Conservation (phyloP, 495 filamentous ascomycete species). For the Friedmanniomyces endolithicus region DNA sequence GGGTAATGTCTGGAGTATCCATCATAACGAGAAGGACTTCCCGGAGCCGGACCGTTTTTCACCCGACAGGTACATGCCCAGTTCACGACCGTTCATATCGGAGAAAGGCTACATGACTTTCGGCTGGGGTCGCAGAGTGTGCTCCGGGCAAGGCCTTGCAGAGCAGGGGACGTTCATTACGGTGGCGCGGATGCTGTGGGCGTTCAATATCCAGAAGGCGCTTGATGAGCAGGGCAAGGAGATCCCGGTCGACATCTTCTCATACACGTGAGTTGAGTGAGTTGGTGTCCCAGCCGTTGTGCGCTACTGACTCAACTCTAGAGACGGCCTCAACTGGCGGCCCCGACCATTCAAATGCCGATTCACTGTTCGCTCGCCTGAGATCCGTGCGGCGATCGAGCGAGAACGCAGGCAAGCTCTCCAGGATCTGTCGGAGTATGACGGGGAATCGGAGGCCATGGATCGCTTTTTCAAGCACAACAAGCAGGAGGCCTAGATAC, state of each 20-base stretch:
- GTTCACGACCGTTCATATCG: slow-evolving; percentile 42
- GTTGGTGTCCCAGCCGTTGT: not conserved
- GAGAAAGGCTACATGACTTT: slow-evolving; percentile 54
- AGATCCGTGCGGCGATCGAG: slow-evolving; percentile 41
- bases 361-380: slow-evolving; percentile 32
- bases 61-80: slow-evolving; percentile 22
- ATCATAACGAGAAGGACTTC: slow-evolving; percentile 34
- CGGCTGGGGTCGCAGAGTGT: slow-evolving; percentile 37
- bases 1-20: slow-evolving; percentile 35
- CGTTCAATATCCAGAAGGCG: slow-evolving; percentile 34
- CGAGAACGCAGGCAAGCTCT: slow-evolving; percentile 43
- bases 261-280: slow-evolving; percentile 30
- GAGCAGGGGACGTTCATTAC: slow-evolving; percentile 35
- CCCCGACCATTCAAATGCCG: slow-evolving; percentile 30
- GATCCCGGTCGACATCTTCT: slow-evolving; percentile 37
- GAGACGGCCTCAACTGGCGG: slow-evolving; percentile 33
- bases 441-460: slow-evolving; percentile 41
- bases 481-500: slow-evolving; percentile 3
- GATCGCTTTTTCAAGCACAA: slow-evolving; percentile 6
- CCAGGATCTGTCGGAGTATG: slow-evolving; percentile 40
- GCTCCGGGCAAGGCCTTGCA: slow-evolving; percentile 33
- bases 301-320: slow-evolving; percentile 9
- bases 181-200: slow-evolving; percentile 28
- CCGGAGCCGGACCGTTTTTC: slow-evolving; percentile 35
- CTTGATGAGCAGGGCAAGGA: slow-evolving; percentile 37